A percentile compares a stretch with the other conserved stretches of the same genome.
Evolutionary conservation across 805 yeast genomes (phyloP).

Genomic region (Candida caryicola): DNA sequence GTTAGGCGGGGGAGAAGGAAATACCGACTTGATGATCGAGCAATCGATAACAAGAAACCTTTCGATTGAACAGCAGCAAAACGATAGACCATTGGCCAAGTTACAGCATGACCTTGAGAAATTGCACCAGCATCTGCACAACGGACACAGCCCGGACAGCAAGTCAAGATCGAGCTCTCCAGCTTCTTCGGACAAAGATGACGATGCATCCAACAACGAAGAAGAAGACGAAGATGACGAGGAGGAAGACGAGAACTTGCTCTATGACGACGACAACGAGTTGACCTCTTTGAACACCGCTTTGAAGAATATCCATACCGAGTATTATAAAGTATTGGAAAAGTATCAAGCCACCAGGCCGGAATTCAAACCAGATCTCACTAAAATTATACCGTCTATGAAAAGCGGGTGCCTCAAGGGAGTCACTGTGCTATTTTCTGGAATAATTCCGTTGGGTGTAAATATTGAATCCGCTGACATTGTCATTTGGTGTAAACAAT

Average conservation of each 20-base stretch:
- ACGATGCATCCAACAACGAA: conserved; percentile 23
- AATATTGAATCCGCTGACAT: conserved; percentile 75
- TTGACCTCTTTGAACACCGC: conserved; percentile 60
- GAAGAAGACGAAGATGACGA: conserved; percentile 26
- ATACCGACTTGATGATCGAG: conserved; percentile 47
- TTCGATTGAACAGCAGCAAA: conserved; percentile 74
- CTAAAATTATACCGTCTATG: conserved; percentile 69
- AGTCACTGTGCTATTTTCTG: conserved; percentile 74
- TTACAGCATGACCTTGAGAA: conserved; percentile 71
- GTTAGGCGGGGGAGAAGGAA: conserved; percentile 50
- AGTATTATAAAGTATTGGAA: conserved; percentile 56
- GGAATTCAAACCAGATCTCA: conserved; percentile 53
- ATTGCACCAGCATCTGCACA: conserved; percentile 34
- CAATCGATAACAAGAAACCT: conserved; percentile 65
- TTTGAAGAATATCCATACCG: conserved; percentile 59
- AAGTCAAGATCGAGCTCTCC: conserved; percentile 14
- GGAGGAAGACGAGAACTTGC: conserved; percentile 47
- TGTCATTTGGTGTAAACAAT: conserved; percentile 86
- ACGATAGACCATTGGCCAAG: conserved; percentile 80
- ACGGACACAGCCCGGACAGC: conserved; percentile 14
- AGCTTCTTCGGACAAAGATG: conserved; percentile 17
- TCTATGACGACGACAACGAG: conserved; percentile 81
- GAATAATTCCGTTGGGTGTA: conserved; percentile 83
- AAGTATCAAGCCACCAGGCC: conserved; percentile 12
- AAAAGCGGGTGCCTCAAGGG: conserved; percentile 67